Evolutionary conservation across 1,139 yeast genomes (phyloP), one percentile per base, ranked within the genome.

Genomic region (Yamadazyma buinensis): DNA sequence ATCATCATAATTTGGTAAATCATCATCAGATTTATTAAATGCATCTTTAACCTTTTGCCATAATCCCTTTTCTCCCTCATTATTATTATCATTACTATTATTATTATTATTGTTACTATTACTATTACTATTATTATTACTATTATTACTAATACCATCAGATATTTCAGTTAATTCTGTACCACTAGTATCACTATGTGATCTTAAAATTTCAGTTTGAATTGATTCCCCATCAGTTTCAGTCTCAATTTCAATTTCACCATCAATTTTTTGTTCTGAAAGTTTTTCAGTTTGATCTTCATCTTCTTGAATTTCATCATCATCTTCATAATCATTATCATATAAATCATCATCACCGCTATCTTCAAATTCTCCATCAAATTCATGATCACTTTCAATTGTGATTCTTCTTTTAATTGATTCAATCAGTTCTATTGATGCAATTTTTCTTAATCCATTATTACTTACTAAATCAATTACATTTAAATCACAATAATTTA

Each of bases 1-100:
- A 43, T 87, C 96, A 43, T 85, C 90, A 50, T 87, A 87, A 24
- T 80, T 72, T 10, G 95, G 95, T 40, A 82, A 67, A 14, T 72
- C 74, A 8, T 52, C 57, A 26, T 73, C 76, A 22, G 48, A 41
- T 30, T 57, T 57, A 39, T 68, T 67, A 49, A 80, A 74, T 5
- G 77, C 84, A 39, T 71, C 75, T 54, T 76, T 72, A 54, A 80
- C 76, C 49, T 76, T 79, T 43, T 72, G 75, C 85, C 87, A 80
- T 38, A 80, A 54, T 15, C 35, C 34, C 17, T 23, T 33, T 4
- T 33, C 32, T 18, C 19, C 42, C 12, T 37, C 43, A 23, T 36
- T 38, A 13, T 38, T 39, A 22, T 37, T 37, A 5, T 52, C 64
- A 24, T 55, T 64, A 25, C 57, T 56, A 30, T 55, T 59, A 26